Percentiles rank a stretch among this genome's conserved stretches.
These are phyloP conservation scores for Leccinellum rugosiceps DNA, from an alignment of 768 basidiomycete species.

Conservation along the genomic window DNA sequence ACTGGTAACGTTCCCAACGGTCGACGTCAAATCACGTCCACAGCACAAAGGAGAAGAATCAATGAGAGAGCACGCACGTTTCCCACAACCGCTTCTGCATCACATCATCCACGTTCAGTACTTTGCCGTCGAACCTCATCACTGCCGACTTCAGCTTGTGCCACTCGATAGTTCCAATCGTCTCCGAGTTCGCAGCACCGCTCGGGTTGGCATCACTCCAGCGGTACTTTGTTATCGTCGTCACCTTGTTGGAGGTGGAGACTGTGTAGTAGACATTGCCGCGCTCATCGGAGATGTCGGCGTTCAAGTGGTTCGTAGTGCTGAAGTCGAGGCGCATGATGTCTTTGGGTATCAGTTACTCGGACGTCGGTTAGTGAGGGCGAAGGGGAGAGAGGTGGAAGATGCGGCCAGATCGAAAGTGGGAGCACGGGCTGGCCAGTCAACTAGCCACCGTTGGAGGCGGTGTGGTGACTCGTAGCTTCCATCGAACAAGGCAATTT, in stretches of 20 bases:
- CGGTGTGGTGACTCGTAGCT: not conserved
- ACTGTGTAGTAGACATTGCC: conserved; percentile 17
- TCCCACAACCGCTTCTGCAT: conserved; percentile 14
- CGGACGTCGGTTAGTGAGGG: not conserved
- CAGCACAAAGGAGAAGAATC: not conserved
- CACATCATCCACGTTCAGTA: conserved; percentile 6
- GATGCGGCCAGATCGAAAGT: not conserved
- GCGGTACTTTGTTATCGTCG: conserved; percentile 26
- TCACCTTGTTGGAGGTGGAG: conserved; percentile 20
- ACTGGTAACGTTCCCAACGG: conserved; percentile 11
- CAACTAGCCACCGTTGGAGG: not conserved
- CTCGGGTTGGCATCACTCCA: conserved; percentile 9
- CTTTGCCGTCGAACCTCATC: conserved; percentile 18
- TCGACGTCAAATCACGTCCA: not conserved
- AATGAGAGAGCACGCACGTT: too few species aligned
- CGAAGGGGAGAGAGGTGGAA: not conserved
- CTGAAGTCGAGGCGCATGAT: conserved; percentile 24
- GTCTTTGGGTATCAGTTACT: not conserved
- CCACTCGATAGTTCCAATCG: conserved; percentile 26
- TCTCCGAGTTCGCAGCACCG: conserved; percentile 12
- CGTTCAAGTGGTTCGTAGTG: conserved; percentile 18
- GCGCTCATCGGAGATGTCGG: conserved; percentile 20
- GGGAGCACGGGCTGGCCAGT: not conserved
- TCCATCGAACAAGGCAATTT: not conserved
- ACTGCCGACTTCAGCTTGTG: conserved; percentile 4